Conservation (phyloP, 2,329 filamentous ascomycete species). For the Fusarium sp. region DNA sequence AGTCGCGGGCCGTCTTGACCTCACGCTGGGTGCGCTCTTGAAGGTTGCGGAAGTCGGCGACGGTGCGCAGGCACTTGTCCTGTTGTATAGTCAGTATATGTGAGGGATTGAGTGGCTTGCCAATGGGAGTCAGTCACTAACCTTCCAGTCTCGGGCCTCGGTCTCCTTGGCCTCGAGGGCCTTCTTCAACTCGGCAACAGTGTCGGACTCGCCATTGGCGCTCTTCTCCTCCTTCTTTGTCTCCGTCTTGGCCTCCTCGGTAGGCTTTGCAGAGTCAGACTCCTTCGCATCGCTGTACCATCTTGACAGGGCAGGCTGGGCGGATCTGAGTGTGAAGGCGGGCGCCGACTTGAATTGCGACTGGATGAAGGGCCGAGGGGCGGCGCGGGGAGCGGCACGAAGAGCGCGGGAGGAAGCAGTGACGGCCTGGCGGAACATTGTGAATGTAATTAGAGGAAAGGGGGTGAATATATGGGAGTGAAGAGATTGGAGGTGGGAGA, state of each 20-base stretch:
- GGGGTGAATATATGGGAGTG: slow-evolving; percentile 14
- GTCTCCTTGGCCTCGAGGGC: slow-evolving; percentile 65
- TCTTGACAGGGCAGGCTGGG: slow-evolving; percentile 52
- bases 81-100: slow-evolving; percentile 53
- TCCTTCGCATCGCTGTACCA: slow-evolving; percentile 65
- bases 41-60: slow-evolving; percentile 98
- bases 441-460: slow-evolving; percentile 25
- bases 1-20: slow-evolving; percentile 87
- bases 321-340: slow-evolving; percentile 52
- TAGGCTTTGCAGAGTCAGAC: slow-evolving; percentile 43
- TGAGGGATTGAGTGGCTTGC: background rate
- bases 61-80: slow-evolving; percentile 94
- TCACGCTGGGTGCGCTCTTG: slow-evolving; percentile 95
- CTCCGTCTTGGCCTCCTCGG: slow-evolving; percentile 48
- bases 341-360: slow-evolving; percentile 54
- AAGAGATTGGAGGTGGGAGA: slow-evolving; percentile 10
- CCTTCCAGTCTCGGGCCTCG: slow-evolving; percentile 83
- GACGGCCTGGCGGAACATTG: slow-evolving; percentile 62
- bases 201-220: slow-evolving; percentile 48
- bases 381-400: slow-evolving; percentile 55
- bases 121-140: slow-evolving; percentile 55
- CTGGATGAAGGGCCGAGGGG: slow-evolving; percentile 52
- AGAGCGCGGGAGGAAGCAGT: slow-evolving; percentile 59
- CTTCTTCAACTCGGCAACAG: slow-evolving; percentile 62
- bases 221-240: slow-evolving; percentile 47